These are phyloP conservation scores for Neonectria ditissima DNA, from an alignment of 2,329 filamentous ascomycete species.

Conservation along the genomic window DNA sequence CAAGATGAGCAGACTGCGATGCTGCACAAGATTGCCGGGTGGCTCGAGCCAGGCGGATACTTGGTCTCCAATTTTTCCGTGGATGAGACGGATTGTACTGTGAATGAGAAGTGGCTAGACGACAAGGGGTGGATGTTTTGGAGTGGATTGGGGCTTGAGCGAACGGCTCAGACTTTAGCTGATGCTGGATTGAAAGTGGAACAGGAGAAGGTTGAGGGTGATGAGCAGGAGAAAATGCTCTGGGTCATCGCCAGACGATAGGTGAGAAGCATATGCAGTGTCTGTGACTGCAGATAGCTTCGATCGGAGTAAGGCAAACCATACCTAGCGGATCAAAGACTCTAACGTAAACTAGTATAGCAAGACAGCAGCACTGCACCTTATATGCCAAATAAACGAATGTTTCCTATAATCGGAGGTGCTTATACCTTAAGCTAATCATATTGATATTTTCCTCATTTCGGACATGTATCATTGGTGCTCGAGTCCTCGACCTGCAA, in stretches of 20 bases:
- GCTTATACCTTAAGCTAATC: no score
- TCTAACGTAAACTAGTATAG: no score
- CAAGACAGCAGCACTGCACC: no score
- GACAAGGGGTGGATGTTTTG: background rate
- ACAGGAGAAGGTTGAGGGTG: slow-evolving; percentile 1
- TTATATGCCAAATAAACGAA: no score
- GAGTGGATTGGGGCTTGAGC: background rate
- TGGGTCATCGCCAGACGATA: slow-evolving; percentile 12
- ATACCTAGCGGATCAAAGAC: no score
- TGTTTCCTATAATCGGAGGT: no score
- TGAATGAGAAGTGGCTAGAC: background rate
- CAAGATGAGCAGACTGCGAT: slow-evolving; percentile 24
- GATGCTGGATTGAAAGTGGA: background rate
- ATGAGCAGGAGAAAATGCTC: background rate
- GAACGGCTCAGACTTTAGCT: background rate
- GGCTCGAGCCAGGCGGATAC: slow-evolving; percentile 23
- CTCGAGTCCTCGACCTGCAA: background rate
- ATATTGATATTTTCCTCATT: no score
- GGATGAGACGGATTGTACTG: background rate
- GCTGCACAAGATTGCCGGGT: slow-evolving; percentile 1
- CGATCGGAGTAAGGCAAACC: no score
- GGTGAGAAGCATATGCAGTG: no score
- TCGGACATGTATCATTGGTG: no score
- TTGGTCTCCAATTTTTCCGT: slow-evolving; percentile 17
- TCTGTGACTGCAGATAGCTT: no score